These are phyloP conservation scores for Aspergillus carlsbadensis DNA, from an alignment of 495 filamentous ascomycete genomes.

Conservation along the genomic window DNA sequence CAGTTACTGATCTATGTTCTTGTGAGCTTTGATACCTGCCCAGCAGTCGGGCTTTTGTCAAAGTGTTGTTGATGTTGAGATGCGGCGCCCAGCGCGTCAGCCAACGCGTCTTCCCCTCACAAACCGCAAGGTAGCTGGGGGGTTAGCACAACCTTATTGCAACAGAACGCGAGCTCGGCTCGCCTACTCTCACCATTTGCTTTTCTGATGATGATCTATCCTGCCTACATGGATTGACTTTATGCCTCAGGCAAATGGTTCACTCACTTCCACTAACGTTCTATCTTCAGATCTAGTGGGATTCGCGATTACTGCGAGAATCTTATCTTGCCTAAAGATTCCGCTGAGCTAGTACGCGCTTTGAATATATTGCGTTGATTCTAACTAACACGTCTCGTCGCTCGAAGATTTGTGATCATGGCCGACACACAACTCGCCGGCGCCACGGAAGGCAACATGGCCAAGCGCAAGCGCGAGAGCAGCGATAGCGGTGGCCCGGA, in stretches of 20 bases:
- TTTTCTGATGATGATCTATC: not conserved
- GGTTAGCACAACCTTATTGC: not conserved
- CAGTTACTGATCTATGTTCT: not conserved
- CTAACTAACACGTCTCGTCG: slow-evolving; percentile 23
- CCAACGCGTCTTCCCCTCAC: slow-evolving; percentile 26
- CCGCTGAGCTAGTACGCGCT: slow-evolving; percentile 1
- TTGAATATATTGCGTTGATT: not conserved
- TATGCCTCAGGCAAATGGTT: not conserved
- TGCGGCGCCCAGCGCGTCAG: slow-evolving; percentile 31
- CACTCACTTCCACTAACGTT: slow-evolving; percentile 4
- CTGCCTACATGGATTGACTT: not conserved
- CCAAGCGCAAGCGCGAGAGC: slow-evolving; percentile 48
- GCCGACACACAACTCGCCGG: slow-evolving; percentile 43
- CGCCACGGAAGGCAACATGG: slow-evolving; percentile 34
- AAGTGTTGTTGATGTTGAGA: slow-evolving; percentile 10
- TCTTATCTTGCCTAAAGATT: not conserved
- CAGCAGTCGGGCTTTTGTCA: not conserved
- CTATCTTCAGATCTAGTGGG: slow-evolving; percentile 2
- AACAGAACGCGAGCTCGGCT: not conserved
- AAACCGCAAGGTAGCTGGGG: not conserved
- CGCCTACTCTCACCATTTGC: not conserved
- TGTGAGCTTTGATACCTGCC: not conserved
- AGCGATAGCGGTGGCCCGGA: slow-evolving; percentile 45
- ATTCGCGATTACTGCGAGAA: not conserved
- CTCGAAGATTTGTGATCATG: slow-evolving; percentile 26